phyloP scores from a whole-genome alignment of 108 stramenopile genomes.

The Mediolabrus comicus region DNA sequence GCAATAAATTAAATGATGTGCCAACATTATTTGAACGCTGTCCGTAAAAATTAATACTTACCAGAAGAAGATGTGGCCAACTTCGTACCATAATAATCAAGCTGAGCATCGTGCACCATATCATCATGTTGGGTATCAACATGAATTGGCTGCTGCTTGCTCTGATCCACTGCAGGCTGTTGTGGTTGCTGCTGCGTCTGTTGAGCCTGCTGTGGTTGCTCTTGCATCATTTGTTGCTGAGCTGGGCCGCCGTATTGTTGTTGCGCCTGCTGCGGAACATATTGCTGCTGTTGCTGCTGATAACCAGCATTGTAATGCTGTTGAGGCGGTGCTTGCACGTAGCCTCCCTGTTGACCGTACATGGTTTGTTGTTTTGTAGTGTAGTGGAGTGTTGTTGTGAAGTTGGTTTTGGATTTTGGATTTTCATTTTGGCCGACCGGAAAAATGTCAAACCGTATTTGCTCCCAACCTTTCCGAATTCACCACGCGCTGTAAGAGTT shows the following conservation, averaged over 20 bases:
- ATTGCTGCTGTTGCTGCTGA: slow-evolving; percentile 6
- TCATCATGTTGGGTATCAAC: slow-evolving; percentile 95
- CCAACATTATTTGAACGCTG: background rate
- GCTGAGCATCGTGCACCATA: slow-evolving; percentile 92
- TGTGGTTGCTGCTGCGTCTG: background rate
- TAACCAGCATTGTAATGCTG: slow-evolving; percentile 6
- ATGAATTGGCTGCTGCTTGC: slow-evolving; percentile 49
- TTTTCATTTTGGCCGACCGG: too few species aligned
- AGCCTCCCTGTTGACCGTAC: slow-evolving; percentile 16
- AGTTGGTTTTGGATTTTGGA: background rate
- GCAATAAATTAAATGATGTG: too few species aligned
- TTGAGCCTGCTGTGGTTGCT: background rate
- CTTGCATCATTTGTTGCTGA: background rate
- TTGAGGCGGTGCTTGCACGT: slow-evolving; percentile 18
- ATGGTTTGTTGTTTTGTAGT: slow-evolving; percentile 7
- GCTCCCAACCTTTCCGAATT: too few species aligned
- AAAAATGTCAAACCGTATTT: too few species aligned
- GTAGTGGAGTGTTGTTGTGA: too few species aligned
- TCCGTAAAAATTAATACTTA: slow-evolving; percentile 24
- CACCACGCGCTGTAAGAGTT: too few species aligned
- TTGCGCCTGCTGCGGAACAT: background rate
- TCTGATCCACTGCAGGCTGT: slow-evolving; percentile 3
- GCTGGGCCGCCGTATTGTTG: background rate
- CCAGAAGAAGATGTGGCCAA: slow-evolving; percentile 91
- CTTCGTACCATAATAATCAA: slow-evolving; percentile 95